Conservation (phyloP, 257 asterid species). For the Solanum bukasovii region DNA sequence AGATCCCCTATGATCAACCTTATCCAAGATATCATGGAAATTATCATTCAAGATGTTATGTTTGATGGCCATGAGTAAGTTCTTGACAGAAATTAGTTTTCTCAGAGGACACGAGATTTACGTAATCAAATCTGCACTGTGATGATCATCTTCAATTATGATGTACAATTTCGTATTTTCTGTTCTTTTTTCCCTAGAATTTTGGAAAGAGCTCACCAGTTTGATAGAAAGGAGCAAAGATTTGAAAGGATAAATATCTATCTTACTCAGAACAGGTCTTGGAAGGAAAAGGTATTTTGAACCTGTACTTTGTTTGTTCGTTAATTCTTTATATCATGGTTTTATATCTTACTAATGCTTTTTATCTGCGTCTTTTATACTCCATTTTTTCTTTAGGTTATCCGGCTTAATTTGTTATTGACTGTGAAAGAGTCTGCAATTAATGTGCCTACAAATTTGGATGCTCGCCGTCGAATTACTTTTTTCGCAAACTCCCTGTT, state of each 20-base stretch:
- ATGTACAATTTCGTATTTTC: slow-evolving; percentile 10
- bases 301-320: slow-evolving; percentile 4
- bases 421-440: slow-evolving; percentile 97
- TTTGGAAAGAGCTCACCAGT: slow-evolving; percentile 29
- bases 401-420: slow-evolving; percentile 88
- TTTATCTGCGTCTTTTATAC: not conserved
- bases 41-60: slow-evolving; percentile 87
- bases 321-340: not conserved
- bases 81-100: not conserved
- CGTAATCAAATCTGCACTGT: not conserved
- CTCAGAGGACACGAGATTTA: not conserved
- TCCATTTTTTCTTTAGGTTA: slow-evolving; percentile 43
- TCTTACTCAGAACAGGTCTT: slow-evolving; percentile 36
- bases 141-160: not conserved
- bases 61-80: slow-evolving; percentile 59
- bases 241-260: slow-evolving; percentile 55
- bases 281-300: slow-evolving; percentile 87
- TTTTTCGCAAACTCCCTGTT: slow-evolving; percentile 93
- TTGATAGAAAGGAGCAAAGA: slow-evolving; percentile 55
- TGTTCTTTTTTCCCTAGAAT: slow-evolving; percentile 32
- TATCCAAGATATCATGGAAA: slow-evolving; percentile 87
- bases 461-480: slow-evolving; percentile 91
- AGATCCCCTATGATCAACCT: slow-evolving; percentile 64
- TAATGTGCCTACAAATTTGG: slow-evolving; percentile 85
- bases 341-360: not conserved